These are phyloP conservation scores for Fistulifera pelliculosa DNA, from an alignment of 108 stramenopile species.

Conservation along the genomic window DNA sequence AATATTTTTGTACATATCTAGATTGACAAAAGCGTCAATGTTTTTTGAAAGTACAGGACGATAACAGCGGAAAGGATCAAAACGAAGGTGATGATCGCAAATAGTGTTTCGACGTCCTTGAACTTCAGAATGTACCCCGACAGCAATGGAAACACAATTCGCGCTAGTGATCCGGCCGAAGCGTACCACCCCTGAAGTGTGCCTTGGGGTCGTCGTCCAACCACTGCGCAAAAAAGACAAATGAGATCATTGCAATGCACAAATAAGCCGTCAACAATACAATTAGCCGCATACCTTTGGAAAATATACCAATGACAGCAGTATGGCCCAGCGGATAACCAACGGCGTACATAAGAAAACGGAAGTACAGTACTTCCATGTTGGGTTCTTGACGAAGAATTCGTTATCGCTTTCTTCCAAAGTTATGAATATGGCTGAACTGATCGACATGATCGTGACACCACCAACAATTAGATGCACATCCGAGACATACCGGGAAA, in stretches of 20 bases:
- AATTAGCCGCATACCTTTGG: constrained; percentile 60
- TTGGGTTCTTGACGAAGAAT: neutral
- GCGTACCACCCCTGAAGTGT: constrained; percentile 89
- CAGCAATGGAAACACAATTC: constrained; percentile 86
- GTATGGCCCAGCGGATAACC: constrained; percentile 97
- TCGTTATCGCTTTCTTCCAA: constrained; percentile 32
- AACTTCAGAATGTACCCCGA: constrained; percentile 72
- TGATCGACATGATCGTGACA: constrained; percentile 48
- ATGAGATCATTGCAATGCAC: neutral
- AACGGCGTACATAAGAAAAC: constrained; percentile 85
- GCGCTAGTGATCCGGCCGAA: constrained; percentile 86
- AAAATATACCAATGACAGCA: constrained; percentile 92
- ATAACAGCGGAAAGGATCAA: constrained; percentile 30
- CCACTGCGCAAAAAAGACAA: constrained; percentile 34
- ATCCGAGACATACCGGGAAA: constrained; percentile 61
- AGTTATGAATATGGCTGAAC: constrained; percentile 25
- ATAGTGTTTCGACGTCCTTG: constrained; percentile 52
- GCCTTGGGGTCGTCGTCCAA: constrained; percentile 87
- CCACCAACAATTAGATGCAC: constrained; percentile 86
- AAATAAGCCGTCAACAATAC: neutral
- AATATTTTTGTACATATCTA: no score
- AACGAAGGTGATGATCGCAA: constrained; percentile 45
- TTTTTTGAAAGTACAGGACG: no score
- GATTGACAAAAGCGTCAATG: no score
- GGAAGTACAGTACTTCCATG: constrained; percentile 49